Evolutionary conservation across 192 early-diverging fungal genomes (phyloP), one percentile per base, ranked within the genome.

Genomic region (Obelidium mucronatum): DNA sequence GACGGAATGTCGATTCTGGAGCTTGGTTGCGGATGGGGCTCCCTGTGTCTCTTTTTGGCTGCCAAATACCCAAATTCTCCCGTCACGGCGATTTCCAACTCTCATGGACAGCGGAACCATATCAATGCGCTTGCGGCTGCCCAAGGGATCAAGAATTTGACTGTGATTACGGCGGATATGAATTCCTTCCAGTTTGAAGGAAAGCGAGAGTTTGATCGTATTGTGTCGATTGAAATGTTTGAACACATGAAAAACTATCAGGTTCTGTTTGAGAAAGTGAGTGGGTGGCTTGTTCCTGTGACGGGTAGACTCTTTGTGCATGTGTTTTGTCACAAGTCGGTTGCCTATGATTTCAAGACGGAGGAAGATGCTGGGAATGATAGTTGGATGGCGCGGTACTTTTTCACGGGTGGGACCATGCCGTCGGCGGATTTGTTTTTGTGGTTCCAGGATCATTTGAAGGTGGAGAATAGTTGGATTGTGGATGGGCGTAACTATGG

Each of bases 11-110:
- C 60, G 1, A 86, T 91, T 48, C 61, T 91, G 19, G 90, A 91
- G 76, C 75, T 91, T 36, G 90, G 90, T 4, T 91, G 90, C 61
- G 90, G 90, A 28, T 91, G 90, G 90, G 90, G 89, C 1, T 83
- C 80, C 35, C 64, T 88, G 51, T 82, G 78, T n/a, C 78, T 91
- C 19, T 91, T 78, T 71, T 78, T 90, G 40, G 85, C 84, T 56
- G 82, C 90, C 78, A 78, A 81, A 40, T 92, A 83, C 73, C 90
- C 90, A 30, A 89, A 88, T 35, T 73, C 81, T 24, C 53, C 61
- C 30, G 82, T 92, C 51, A 88, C 86, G 0, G 85, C 76, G 39
- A 40, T 92, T 2, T 90, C 87, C 58, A 92, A 92, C 79, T 92
- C 91, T 15, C 24, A 58, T 51, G 81, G 82, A 2, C 91, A 92